phyloP scores from a whole-genome alignment of 768 basidiomycete genomes.

The Suillus lakei region DNA sequence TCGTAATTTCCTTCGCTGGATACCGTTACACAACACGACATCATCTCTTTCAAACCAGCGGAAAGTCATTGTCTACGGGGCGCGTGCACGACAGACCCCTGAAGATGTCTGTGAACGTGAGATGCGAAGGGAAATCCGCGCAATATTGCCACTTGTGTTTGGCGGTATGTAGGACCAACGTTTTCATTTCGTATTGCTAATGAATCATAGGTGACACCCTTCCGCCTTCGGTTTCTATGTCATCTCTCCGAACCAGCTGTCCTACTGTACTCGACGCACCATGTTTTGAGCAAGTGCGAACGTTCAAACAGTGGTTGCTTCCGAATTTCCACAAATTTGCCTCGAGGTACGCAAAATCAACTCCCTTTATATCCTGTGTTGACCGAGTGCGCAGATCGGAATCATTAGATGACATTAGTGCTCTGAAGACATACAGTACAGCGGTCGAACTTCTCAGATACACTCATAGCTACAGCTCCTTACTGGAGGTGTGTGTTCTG shows the following conservation, averaged over 20 bases:
- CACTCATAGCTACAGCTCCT: constrained; percentile 66
- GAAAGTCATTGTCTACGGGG: constrained; percentile 70
- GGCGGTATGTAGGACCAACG: constrained; percentile 46
- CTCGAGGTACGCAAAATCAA: constrained; percentile 40
- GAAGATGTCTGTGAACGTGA: constrained; percentile 73
- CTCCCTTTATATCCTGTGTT: neutral
- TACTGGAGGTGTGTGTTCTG: constrained; percentile 62
- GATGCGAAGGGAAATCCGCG: constrained; percentile 72
- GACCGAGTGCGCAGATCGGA: constrained; percentile 29
- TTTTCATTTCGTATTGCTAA: neutral
- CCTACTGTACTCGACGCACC: constrained; percentile 54
- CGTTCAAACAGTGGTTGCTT: constrained; percentile 74
- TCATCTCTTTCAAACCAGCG: constrained; percentile 70
- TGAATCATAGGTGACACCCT: constrained; percentile 38
- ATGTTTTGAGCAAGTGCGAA: constrained; percentile 76
- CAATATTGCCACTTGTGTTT: constrained; percentile 69
- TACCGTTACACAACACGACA: constrained; percentile 66
- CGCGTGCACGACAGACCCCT: constrained; percentile 67
- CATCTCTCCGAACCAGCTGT: constrained; percentile 49
- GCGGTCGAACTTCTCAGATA: constrained; percentile 63
- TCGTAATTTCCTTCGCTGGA: constrained; percentile 69
- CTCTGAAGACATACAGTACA: constrained; percentile 61
- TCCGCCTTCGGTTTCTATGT: constrained; percentile 38
- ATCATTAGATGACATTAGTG: constrained; percentile 34
- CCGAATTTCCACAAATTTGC: constrained; percentile 65